A percentile compares a stretch with the other conserved stretches of the same genome.
Evolutionary conservation across 305 asterid species (phyloP).

Genomic region (Fraxinus latifolia): DNA sequence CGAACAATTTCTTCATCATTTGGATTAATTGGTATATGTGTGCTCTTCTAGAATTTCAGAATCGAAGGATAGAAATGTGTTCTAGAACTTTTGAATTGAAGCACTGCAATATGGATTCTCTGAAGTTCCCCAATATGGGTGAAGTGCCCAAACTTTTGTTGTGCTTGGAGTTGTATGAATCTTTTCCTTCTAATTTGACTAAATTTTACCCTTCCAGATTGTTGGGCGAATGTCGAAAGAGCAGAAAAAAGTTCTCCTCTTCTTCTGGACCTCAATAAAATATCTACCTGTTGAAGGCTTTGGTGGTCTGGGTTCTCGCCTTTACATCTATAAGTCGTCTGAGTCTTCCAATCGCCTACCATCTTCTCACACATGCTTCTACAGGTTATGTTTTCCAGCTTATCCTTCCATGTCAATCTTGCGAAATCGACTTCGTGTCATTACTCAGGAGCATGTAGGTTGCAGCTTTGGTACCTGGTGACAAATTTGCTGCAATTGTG

Average conservation of each 20-base stretch:
- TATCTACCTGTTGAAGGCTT: constrained; percentile 80
- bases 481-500: constrained; percentile 24
- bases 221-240: constrained; percentile 65
- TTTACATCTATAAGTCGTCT: constrained; percentile 45
- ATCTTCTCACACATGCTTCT: constrained; percentile 90
- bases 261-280: constrained; percentile 92
- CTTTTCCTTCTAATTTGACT: not conserved
- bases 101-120: not conserved
- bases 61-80: not conserved
- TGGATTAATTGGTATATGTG: not conserved
- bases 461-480: constrained; percentile 86
- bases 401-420: constrained; percentile 46
- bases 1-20: not conserved
- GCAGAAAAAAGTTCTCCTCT: constrained; percentile 69
- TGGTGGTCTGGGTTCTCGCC: constrained; percentile 65
- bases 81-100: not conserved
- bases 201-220: constrained; percentile 34
- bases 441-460: constrained; percentile 79
- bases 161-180: not conserved
- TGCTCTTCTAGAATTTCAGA: not conserved
- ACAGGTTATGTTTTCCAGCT: constrained; percentile 69
- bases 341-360: constrained; percentile 65
- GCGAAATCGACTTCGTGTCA: constrained; percentile 52
- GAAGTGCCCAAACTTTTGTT: not conserved
- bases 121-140: not conserved